phyloP scores from a whole-genome alignment of 164 flowering plant genomes.

The Nymphaea thermarum region DNA sequence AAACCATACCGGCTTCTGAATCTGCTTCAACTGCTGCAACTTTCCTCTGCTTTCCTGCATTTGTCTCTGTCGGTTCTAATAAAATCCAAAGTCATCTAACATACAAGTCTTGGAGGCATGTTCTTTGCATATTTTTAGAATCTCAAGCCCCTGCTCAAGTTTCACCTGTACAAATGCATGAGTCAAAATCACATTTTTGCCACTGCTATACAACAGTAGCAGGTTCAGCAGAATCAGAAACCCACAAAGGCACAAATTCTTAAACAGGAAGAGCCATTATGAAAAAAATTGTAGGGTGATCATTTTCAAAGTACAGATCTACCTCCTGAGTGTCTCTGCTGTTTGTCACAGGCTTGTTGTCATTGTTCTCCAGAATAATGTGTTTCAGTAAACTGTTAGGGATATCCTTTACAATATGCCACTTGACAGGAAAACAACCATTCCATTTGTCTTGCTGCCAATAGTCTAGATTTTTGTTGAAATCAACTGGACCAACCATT shows the following conservation, averaged over 20 bases:
- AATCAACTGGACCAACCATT: slow-evolving; percentile 82
- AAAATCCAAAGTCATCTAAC: slow-evolving; percentile 79
- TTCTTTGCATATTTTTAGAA: slow-evolving; percentile 75
- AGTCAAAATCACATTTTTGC: not conserved
- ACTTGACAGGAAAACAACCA: slow-evolving; percentile 76
- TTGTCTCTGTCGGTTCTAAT: slow-evolving; percentile 64
- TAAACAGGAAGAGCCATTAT: too few species aligned
- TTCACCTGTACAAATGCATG: slow-evolving; percentile 33
- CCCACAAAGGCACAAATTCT: too few species aligned
- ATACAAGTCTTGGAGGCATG: slow-evolving; percentile 53
- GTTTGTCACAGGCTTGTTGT: slow-evolving; percentile 82
- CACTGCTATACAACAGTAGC: not conserved
- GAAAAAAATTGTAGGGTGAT: too few species aligned
- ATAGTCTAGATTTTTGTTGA: slow-evolving; percentile 56
- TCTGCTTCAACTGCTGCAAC: slow-evolving; percentile 46
- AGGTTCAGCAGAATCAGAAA: too few species aligned
- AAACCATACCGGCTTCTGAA: slow-evolving; percentile 45
- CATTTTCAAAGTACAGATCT: not conserved
- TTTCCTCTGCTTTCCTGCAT: slow-evolving; percentile 69
- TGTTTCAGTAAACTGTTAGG: slow-evolving; percentile 76
- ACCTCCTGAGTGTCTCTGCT: slow-evolving; percentile 93
- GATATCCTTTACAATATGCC: slow-evolving; percentile 85
- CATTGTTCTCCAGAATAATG: slow-evolving; percentile 74
- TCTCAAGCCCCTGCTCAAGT: slow-evolving; percentile 63
- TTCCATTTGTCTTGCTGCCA: slow-evolving; percentile 97